phyloP scores from a whole-genome alignment of 306 rosid species.

The Spatholobus suberectus region DNA sequence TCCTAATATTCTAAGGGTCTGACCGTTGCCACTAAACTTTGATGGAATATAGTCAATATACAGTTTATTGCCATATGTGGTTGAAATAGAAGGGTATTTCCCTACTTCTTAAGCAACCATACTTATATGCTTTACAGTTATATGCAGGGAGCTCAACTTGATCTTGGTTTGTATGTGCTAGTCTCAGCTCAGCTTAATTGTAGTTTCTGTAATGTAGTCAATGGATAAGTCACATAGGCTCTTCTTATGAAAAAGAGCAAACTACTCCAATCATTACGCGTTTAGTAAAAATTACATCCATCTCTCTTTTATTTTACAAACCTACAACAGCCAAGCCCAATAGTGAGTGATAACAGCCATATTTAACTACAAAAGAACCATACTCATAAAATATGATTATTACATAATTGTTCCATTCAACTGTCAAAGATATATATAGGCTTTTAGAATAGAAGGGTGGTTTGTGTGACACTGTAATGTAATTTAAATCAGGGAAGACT shows the following conservation, averaged over 20 bases:
- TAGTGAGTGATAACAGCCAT: not conserved
- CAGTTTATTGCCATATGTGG: conserved; percentile 8
- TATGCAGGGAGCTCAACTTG: not conserved
- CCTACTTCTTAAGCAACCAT: not conserved
- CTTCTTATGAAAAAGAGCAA: not conserved
- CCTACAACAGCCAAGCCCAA: not conserved
- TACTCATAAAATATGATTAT: not conserved
- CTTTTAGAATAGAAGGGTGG: not conserved
- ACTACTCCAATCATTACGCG: not conserved
- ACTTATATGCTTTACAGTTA: not conserved
- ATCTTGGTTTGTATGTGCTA: not conserved
- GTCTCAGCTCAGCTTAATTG: not conserved
- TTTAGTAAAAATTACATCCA: not conserved
- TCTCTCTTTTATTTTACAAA: not conserved
- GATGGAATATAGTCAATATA: conserved; percentile 30
- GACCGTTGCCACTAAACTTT: conserved; percentile 12
- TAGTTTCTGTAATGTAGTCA: not conserved
- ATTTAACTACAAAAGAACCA: not conserved
- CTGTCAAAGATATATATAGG: not conserved
- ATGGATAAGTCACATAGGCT: not conserved
- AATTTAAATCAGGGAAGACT: not conserved
- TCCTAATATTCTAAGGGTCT: conserved; percentile 1
- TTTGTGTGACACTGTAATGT: not conserved
- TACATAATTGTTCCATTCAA: not conserved
- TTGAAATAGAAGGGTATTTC: not conserved